Percentiles rank a stretch among this genome's conserved stretches.
Conservation (phyloP, 345 rosid species). For the Dipteronia sinensis region DNA sequence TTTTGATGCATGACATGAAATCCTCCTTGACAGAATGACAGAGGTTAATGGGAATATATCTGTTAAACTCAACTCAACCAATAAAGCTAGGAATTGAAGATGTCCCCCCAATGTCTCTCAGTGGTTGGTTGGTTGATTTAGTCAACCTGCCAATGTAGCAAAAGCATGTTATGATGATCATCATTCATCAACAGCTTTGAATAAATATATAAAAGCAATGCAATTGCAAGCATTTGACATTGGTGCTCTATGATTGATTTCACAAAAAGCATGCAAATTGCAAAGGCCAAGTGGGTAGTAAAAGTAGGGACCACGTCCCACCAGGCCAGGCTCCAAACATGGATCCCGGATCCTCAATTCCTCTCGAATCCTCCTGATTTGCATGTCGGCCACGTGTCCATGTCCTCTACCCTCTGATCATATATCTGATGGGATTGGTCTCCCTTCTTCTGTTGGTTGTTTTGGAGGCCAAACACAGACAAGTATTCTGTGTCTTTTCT, state of each 20-base stretch:
- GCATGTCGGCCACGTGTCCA: constrained; percentile 66
- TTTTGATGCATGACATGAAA: constrained; percentile 28
- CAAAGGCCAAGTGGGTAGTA: constrained; percentile 13
- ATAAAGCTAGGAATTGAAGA: not conserved
- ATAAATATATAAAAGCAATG: constrained; percentile 7
- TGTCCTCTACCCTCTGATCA: constrained; percentile 35
- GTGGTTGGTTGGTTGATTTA: constrained; percentile 30
- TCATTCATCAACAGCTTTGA: constrained; percentile 22
- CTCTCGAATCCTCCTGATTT: constrained; percentile 23
- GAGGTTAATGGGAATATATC: not conserved
- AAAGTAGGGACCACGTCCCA: constrained; percentile 30
- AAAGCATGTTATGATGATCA: constrained; percentile 33
- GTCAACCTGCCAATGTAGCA: constrained; percentile 52
- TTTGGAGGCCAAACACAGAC: constrained; percentile 46
- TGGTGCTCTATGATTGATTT: constrained; percentile 38
- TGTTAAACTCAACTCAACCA: constrained; percentile 3
- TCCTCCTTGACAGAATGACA: not conserved
- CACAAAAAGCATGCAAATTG: constrained; percentile 31
- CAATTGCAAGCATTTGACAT: constrained; percentile 10
- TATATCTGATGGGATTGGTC: constrained; percentile 31
- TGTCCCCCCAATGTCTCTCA: not conserved
- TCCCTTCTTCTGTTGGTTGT: constrained; percentile 42
- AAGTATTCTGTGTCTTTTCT: not conserved
- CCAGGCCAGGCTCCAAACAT: too few species aligned
- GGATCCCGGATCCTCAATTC: too few species aligned